Conservation (phyloP, 2,329 filamentous ascomycete species). For the Calonectria pseudoreteaudii region DNA sequence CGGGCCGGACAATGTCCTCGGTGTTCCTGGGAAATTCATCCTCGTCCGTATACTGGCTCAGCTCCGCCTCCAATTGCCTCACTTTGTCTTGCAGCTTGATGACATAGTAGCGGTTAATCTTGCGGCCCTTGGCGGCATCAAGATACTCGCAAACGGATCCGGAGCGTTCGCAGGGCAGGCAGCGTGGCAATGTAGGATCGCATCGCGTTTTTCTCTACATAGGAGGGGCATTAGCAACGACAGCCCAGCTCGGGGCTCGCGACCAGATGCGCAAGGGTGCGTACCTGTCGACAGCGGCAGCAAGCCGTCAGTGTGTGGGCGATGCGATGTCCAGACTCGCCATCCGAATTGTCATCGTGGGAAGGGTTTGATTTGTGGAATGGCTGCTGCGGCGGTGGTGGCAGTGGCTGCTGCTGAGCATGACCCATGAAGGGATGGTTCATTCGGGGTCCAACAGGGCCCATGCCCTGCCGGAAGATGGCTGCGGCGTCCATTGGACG, state of each 20-base stretch:
- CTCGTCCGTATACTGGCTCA: constrained; percentile 82
- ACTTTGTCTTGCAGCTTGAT: constrained; percentile 91
- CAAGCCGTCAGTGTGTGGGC: constrained; percentile 85
- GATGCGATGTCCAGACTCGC: constrained; percentile 70
- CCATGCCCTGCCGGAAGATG: constrained; percentile 70
- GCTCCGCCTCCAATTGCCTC: constrained; percentile 82
- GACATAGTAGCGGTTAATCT: constrained; percentile 92
- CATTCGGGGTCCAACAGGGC: constrained; percentile 55
- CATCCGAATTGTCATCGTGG: constrained; percentile 59
- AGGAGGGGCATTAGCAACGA: constrained; percentile 29
- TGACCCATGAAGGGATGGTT: constrained; percentile 46
- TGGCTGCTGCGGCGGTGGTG: constrained; percentile 41
- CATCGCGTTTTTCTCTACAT: constrained; percentile 92
- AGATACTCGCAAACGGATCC: constrained; percentile 95
- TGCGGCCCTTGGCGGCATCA: constrained; percentile 86
- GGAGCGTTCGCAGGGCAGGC: constrained; percentile 91
- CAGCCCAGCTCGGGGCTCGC: constrained; percentile 9
- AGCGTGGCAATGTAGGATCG: constrained; percentile 91
- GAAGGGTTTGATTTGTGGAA: constrained; percentile 45
- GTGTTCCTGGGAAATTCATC: constrained; percentile 76
- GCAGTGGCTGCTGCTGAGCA: constrained; percentile 41
- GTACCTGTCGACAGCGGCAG: constrained; percentile 82
- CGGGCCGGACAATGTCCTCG: constrained; percentile 88
- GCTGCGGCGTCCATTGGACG: constrained; percentile 68
- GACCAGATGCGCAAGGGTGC: constrained; percentile 39